Percentiles rank a stretch among this genome's conserved stretches.
Conservation (phyloP, 768 basidiomycete genomes). For the Tulasnella sp. region DNA sequence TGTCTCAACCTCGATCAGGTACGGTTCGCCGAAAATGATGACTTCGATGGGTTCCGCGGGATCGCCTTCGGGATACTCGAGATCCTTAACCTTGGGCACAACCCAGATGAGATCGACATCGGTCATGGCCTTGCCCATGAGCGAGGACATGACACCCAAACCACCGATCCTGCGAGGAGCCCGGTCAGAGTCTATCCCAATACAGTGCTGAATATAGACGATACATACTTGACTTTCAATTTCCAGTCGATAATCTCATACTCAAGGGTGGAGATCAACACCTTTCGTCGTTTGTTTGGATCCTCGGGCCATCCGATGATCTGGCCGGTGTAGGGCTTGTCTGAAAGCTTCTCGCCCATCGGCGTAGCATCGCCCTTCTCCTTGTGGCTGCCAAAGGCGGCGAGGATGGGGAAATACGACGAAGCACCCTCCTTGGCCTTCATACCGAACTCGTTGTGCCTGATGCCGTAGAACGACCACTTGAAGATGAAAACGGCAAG, state of each 20-base stretch:
- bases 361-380: conserved; percentile 50
- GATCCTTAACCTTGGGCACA: conserved; percentile 84
- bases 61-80: conserved; percentile 86
- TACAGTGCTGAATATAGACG: background rate
- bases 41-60: conserved; percentile 91
- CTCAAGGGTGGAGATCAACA: conserved; percentile 83
- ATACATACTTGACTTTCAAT: conserved; percentile 63
- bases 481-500: conserved; percentile 80
- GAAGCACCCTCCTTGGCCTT: conserved; percentile 45
- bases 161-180: conserved; percentile 55
- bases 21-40: conserved; percentile 90
- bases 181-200: background rate
- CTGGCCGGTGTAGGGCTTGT: conserved; percentile 37
- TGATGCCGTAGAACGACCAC: conserved; percentile 95
- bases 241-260: conserved; percentile 98
- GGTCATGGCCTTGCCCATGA: conserved; percentile 98
- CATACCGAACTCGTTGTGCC: conserved; percentile 83
- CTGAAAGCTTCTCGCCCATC: conserved; percentile 61
- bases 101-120: conserved; percentile 94
- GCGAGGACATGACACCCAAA: conserved; percentile 91
- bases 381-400: conserved; percentile 38
- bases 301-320: conserved; percentile 96
- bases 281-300: conserved; percentile 79
- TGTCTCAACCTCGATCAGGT: conserved; percentile 90
- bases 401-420: conserved; percentile 83